Conservation (phyloP, 768 basidiomycete species). For the Filobasidium wieringae region DNA sequence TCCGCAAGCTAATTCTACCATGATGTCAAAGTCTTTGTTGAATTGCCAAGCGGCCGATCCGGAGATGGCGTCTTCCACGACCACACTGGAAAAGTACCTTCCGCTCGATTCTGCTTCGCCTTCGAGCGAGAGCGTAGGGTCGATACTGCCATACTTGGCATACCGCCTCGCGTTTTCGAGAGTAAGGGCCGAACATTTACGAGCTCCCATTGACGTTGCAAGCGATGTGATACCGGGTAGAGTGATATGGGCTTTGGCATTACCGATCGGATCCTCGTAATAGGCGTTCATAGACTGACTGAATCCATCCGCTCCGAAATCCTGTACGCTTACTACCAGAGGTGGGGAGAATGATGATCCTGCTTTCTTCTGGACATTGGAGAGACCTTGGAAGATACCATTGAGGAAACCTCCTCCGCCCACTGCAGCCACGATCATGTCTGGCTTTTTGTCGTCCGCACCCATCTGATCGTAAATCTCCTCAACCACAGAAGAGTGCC, state of each 20-base stretch:
- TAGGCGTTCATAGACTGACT: constrained; percentile 6
- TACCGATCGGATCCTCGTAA: neutral
- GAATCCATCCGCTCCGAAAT: constrained; percentile 12
- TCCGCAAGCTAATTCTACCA: constrained; percentile 11
- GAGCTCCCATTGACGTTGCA: constrained; percentile 28
- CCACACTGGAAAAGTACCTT: constrained; percentile 2
- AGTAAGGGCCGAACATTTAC: constrained; percentile 1
- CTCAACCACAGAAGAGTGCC: constrained; percentile 20
- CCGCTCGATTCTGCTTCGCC: neutral
- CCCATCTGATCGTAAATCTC: constrained; percentile 24
- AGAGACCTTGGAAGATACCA: constrained; percentile 24
- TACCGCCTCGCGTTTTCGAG: neutral
- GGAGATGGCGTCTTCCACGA: constrained; percentile 12
- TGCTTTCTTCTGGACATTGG: neutral
- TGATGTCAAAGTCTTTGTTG: constrained; percentile 3
- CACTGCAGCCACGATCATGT: constrained; percentile 25
- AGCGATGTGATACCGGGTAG: constrained; percentile 27
- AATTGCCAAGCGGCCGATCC: constrained; percentile 10
- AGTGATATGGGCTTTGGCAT: constrained; percentile 11
- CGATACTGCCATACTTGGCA: neutral
- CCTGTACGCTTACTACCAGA: constrained; percentile 7
- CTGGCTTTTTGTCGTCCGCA: constrained; percentile 3
- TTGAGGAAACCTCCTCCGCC: constrained; percentile 30
- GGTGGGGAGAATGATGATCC: neutral
- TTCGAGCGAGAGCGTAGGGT: neutral